Conservation (phyloP, 148 eudicot species). For the Limonium bicolor region DNA sequence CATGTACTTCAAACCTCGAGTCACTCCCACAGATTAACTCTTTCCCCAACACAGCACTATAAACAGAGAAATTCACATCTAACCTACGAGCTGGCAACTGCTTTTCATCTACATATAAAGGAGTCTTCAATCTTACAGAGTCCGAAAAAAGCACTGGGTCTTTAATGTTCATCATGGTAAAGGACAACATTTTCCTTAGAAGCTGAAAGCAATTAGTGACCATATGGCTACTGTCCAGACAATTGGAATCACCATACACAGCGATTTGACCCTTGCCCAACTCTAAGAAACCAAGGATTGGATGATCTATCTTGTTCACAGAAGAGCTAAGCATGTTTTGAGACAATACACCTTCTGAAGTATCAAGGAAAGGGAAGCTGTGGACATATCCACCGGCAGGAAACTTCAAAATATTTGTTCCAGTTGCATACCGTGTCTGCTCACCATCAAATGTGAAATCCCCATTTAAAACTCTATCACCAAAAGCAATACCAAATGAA, state of each 20-base stretch:
- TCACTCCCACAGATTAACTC: conserved; percentile 74
- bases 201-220: conserved; percentile 94
- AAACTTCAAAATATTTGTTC: conserved; percentile 74
- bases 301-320: conserved; percentile 36
- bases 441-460: conserved; percentile 78
- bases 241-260: conserved; percentile 92
- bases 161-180: conserved; percentile 47
- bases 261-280: conserved; percentile 66
- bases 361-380: conserved; percentile 77
- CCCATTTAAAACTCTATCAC: conserved; percentile 90
- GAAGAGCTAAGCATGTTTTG: conserved; percentile 52
- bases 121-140: conserved; percentile 36
- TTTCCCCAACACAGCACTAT: conserved; percentile 70
- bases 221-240: conserved; percentile 99
- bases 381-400: conserved; percentile 90
- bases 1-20: conserved; percentile 80
- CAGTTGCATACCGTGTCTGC: conserved; percentile 89
- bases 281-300: conserved; percentile 65
- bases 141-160: conserved; percentile 72
- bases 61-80: conserved; percentile 79
- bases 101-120: conserved; percentile 42
- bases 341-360: conserved; percentile 72
- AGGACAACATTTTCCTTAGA: conserved; percentile 65
- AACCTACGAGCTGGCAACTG: conserved; percentile 82
- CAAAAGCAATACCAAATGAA: conserved; percentile 90